Evolutionary conservation across 148 eudicot genomes (phyloP).

Genomic region (Tetragonia tetragonoides): DNA sequence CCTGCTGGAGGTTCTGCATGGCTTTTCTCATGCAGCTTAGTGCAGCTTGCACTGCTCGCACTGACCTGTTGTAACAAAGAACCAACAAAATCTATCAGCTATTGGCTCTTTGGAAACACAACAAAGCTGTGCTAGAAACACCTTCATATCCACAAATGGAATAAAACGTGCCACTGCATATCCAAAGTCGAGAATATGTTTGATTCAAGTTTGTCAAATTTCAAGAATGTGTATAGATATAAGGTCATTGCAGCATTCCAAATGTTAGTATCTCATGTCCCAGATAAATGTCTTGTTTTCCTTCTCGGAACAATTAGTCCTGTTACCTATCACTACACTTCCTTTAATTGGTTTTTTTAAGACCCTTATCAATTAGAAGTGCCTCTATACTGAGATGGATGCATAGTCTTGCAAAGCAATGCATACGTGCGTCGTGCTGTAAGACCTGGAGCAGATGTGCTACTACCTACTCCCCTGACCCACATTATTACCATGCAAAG

Average conservation of each 20-base stretch:
- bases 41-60: conserved; percentile 71
- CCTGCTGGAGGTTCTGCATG: conserved; percentile 30
- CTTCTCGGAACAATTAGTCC: background rate
- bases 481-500: too few relatives aligned
- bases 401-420: too few relatives aligned
- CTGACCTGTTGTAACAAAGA: conserved; percentile 48
- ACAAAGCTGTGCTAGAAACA: background rate
- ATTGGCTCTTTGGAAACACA: background rate
- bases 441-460: too few relatives aligned
- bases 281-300: background rate
- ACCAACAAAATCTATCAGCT: conserved; percentile 1
- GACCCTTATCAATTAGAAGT: too few relatives aligned
- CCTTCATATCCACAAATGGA: background rate
- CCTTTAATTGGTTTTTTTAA: too few relatives aligned
- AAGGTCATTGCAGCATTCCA: background rate
- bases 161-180: background rate
- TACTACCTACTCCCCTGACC: too few relatives aligned
- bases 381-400: too few relatives aligned
- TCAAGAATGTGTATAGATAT: background rate
- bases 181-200: background rate
- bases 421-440: too few relatives aligned
- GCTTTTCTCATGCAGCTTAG: conserved; percentile 66
- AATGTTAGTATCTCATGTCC: background rate
- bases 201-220: background rate
- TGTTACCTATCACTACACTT: too few relatives aligned